Conservation (phyloP, 2,329 filamentous ascomycete species). For the Colletotrichum lindemuthianum region DNA sequence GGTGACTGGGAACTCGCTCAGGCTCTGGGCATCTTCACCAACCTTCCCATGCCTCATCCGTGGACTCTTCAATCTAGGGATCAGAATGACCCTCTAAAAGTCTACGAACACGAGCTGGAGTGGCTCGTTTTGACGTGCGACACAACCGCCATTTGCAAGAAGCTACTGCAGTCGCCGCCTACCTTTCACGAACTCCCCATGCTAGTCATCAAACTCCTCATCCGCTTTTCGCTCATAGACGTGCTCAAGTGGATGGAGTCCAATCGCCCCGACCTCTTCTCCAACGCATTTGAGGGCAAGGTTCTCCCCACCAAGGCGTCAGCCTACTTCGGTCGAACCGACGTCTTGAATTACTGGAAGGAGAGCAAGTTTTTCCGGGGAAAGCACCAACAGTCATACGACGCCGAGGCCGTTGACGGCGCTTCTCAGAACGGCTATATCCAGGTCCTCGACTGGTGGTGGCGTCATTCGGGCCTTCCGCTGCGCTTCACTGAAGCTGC, state of each 20-base stretch:
- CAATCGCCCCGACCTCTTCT: constrained; percentile 69
- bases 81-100: constrained; percentile 72
- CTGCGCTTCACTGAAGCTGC: constrained; percentile 88
- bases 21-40: constrained; percentile 83
- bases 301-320: constrained; percentile 90
- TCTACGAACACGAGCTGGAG: constrained; percentile 82
- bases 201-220: constrained; percentile 86
- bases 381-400: constrained; percentile 76
- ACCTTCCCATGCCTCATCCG: constrained; percentile 74
- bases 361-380: constrained; percentile 83
- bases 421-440: constrained; percentile 88
- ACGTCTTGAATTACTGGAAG: constrained; percentile 92
- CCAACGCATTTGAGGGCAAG: constrained; percentile 83
- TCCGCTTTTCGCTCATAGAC: constrained; percentile 87
- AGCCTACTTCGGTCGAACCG: constrained; percentile 82
- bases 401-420: constrained; percentile 84
- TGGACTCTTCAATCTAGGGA: constrained; percentile 72
- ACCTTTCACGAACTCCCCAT: constrained; percentile 78
- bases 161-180: constrained; percentile 76
- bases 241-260: constrained; percentile 76
- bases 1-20: constrained; percentile 92
- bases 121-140: constrained; percentile 83
- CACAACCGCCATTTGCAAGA: constrained; percentile 76
- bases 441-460: constrained; percentile 92
- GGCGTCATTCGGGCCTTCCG: constrained; percentile 77